Conservation (phyloP, 768 basidiomycete genomes). For the Termitomyces sp. region DNA sequence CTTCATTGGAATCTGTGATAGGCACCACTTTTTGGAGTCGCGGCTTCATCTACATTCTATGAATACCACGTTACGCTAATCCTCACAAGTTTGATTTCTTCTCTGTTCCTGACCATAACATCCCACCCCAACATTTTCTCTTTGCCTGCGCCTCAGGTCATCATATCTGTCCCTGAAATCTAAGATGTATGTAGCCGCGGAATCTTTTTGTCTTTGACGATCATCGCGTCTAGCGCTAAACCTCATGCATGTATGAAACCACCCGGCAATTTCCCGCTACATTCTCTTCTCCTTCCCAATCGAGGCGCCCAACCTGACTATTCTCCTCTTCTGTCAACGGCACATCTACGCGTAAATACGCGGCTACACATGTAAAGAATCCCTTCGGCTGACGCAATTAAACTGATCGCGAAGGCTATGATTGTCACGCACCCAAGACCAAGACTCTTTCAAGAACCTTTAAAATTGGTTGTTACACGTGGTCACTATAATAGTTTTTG, state of each 20-base stretch:
- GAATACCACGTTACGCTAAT: slow-evolving; percentile 14
- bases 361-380: slow-evolving; percentile 13
- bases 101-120: slow-evolving; percentile 9
- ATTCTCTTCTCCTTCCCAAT: slow-evolving; percentile 6
- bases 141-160: slow-evolving; percentile 1
- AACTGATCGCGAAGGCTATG: slow-evolving; percentile 5
- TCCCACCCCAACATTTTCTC: background rate
- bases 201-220: background rate
- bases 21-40: slow-evolving; percentile 11
- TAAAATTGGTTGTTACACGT: slow-evolving; percentile 7
- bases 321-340: background rate
- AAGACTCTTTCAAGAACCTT: background rate
- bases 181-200: background rate
- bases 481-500: background rate
- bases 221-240: background rate
- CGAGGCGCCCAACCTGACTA: background rate
- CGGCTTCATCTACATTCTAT: background rate
- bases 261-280: background rate
- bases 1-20: slow-evolving; percentile 21
- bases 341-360: slow-evolving; percentile 3
- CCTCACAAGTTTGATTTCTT: slow-evolving; percentile 17
- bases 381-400: slow-evolving; percentile 10
- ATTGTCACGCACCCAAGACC: slow-evolving; percentile 7
- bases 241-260: background rate
- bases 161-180: background rate